A percentile compares a stretch with the other conserved stretches of the same genome.
These are phyloP conservation scores for Fusarium anguioides DNA, from an alignment of 2,329 filamentous ascomycete genomes.

Conservation along the genomic window DNA sequence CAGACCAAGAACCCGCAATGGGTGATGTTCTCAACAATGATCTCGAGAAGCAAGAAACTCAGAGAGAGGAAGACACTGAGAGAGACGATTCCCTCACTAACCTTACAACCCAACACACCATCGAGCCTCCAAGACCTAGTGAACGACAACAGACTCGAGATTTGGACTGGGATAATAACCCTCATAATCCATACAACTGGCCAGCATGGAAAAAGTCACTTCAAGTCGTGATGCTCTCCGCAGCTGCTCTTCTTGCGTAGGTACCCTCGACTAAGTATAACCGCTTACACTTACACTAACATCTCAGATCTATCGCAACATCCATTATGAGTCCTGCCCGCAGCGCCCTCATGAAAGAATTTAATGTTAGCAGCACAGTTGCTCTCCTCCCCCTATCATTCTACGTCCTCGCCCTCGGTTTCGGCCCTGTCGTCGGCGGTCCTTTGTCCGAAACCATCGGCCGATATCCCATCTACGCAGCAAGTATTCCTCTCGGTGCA, in stretches of 20 bases:
- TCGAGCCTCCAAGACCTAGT: constrained; percentile 16
- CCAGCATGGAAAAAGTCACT: constrained; percentile 53
- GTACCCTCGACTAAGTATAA: constrained; percentile 16
- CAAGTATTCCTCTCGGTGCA: constrained; percentile 58
- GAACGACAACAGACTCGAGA: constrained; percentile 7
- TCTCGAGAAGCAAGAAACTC: neutral
- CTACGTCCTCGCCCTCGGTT: constrained; percentile 69
- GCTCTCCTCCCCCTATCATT: constrained; percentile 69
- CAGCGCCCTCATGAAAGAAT: constrained; percentile 60
- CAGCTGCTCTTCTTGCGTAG: constrained; percentile 57
- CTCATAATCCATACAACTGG: constrained; percentile 65
- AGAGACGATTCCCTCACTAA: no score
- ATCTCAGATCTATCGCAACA: constrained; percentile 21
- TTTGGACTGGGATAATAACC: constrained; percentile 52
- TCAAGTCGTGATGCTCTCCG: constrained; percentile 52
- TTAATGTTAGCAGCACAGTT: constrained; percentile 64
- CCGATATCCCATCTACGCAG: constrained; percentile 63
- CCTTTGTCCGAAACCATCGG: constrained; percentile 70
- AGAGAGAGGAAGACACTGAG: no score
- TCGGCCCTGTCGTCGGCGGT: constrained; percentile 69
- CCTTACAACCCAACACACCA: no score
- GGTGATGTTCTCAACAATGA: no score
- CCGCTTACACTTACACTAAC: neutral
- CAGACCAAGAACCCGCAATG: no score
- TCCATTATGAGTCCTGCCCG: constrained; percentile 38